phyloP scores from a whole-genome alignment of 805 yeast genomes.

The Saitoella complicata region DNA sequence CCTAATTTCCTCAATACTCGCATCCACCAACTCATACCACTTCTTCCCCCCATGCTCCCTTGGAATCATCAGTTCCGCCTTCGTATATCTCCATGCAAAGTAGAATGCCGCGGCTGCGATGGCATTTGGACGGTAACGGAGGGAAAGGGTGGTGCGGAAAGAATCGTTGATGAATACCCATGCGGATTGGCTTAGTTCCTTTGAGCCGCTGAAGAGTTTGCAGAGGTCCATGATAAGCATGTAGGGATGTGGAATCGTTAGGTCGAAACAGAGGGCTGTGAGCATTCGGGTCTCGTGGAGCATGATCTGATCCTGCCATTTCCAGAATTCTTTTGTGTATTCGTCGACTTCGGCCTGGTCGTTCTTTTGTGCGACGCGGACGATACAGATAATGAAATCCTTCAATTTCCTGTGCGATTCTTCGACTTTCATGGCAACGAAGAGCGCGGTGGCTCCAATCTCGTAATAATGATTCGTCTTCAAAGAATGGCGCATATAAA shows the following conservation, averaged over 20 bases:
- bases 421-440: constrained; percentile 38
- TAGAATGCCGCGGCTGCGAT: constrained; percentile 26
- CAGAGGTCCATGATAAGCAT: constrained; percentile 9
- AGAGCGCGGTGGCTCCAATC: constrained; percentile 33
- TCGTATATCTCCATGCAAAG: constrained; percentile 18
- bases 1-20: constrained; percentile 9
- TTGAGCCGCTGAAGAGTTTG: constrained; percentile 10
- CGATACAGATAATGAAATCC: constrained; percentile 35
- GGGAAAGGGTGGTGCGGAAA: constrained; percentile 22
- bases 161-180: constrained; percentile 26
- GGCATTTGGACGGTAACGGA: constrained; percentile 18
- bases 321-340: constrained; percentile 33
- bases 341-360: constrained; percentile 26
- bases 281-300: constrained; percentile 31
- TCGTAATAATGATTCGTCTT: constrained; percentile 31
- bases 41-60: constrained; percentile 1
- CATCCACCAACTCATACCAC: constrained; percentile 12
- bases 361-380: constrained; percentile 31
- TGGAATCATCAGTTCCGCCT: constrained; percentile 2
- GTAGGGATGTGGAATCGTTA: constrained; percentile 21
- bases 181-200: constrained; percentile 17
- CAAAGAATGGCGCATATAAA: constrained; percentile 32
- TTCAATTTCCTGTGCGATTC: constrained; percentile 33
- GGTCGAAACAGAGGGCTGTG: constrained; percentile 34
- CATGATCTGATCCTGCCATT: constrained; percentile 34